Conservation (phyloP, 768 basidiomycete species). For the Boletus eberwhitei region DNA sequence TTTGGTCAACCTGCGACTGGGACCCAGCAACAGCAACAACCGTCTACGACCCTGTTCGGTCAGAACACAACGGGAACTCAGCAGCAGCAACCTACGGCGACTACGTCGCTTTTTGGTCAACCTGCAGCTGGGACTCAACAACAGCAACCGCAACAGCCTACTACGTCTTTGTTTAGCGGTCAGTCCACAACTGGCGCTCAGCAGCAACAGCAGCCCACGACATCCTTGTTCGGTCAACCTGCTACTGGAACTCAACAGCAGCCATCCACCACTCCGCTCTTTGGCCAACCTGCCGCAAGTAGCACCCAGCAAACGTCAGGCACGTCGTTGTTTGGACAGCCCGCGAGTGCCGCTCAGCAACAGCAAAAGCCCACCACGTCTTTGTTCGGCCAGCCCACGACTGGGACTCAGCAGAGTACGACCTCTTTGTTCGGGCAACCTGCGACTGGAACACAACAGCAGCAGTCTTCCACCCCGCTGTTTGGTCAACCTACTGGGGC, state of each 20-base stretch:
- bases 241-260: slow-evolving; percentile 34
- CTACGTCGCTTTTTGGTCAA: slow-evolving; percentile 37
- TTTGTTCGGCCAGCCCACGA: slow-evolving; percentile 29
- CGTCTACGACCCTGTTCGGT: slow-evolving; percentile 22
- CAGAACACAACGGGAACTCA: slow-evolving; percentile 29
- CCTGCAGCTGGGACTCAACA: slow-evolving; percentile 18
- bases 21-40: slow-evolving; percentile 34
- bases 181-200: slow-evolving; percentile 8
- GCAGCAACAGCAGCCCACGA: slow-evolving; percentile 17
- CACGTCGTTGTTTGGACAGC: slow-evolving; percentile 39
- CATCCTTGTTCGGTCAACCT: slow-evolving; percentile 29
- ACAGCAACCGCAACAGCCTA: slow-evolving; percentile 24
- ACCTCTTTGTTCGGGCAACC: slow-evolving; percentile 30
- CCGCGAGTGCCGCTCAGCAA: slow-evolving; percentile 21
- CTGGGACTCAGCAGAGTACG: slow-evolving; percentile 14
- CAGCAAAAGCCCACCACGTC: slow-evolving; percentile 26
- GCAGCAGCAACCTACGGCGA: slow-evolving; percentile 17
- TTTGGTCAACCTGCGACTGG: slow-evolving; percentile 34
- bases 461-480: slow-evolving; percentile 29
- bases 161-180: slow-evolving; percentile 27
- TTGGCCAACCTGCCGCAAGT: slow-evolving; percentile 25
- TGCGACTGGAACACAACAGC: slow-evolving; percentile 33
- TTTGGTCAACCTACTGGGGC: slow-evolving; percentile 37
- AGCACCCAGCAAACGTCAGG: slow-evolving; percentile 28
- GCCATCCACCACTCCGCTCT: slow-evolving; percentile 27